phyloP scores from a whole-genome alignment of 805 yeast genomes.

The Metschnikowia lunata region DNA sequence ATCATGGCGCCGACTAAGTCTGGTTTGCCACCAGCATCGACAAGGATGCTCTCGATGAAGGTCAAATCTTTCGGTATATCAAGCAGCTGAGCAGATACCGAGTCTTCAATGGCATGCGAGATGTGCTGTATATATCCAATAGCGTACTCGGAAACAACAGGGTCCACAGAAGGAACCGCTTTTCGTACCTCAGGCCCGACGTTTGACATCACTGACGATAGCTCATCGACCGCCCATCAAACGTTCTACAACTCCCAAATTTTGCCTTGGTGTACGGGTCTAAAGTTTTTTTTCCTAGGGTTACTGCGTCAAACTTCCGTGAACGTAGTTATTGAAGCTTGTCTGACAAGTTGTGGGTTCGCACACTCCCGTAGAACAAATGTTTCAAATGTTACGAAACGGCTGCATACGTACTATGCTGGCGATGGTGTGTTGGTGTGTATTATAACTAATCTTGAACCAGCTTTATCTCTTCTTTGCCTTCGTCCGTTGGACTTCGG shows the following conservation, averaged over 20 bases:
- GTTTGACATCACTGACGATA: conserved; percentile 31
- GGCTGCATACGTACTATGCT: no score
- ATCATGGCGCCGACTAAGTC: conserved; percentile 51
- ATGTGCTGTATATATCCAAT: conserved; percentile 86
- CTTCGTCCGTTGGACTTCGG: no score
- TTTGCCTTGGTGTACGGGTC: neutral
- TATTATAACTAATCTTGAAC: no score
- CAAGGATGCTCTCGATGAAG: conserved; percentile 61
- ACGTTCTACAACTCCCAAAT: neutral
- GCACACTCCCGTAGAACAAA: no score
- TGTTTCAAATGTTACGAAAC: no score
- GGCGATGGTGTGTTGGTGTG: no score
- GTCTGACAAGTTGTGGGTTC: no score
- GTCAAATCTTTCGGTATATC: conserved; percentile 63
- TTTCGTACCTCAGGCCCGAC: conserved; percentile 63
- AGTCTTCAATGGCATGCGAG: conserved; percentile 71
- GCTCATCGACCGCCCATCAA: no score
- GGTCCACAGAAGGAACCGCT: conserved; percentile 82
- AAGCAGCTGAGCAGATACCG: conserved; percentile 71
- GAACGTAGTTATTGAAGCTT: no score
- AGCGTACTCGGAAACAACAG: conserved; percentile 84
- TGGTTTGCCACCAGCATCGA: conserved; percentile 77
- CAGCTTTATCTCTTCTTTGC: no score
- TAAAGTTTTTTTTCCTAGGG: neutral
- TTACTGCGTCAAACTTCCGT: no score